These are phyloP conservation scores for Phylloporus sp. DNA, from an alignment of 1,284 basidiomycete genomes.

Conservation along the genomic window DNA sequence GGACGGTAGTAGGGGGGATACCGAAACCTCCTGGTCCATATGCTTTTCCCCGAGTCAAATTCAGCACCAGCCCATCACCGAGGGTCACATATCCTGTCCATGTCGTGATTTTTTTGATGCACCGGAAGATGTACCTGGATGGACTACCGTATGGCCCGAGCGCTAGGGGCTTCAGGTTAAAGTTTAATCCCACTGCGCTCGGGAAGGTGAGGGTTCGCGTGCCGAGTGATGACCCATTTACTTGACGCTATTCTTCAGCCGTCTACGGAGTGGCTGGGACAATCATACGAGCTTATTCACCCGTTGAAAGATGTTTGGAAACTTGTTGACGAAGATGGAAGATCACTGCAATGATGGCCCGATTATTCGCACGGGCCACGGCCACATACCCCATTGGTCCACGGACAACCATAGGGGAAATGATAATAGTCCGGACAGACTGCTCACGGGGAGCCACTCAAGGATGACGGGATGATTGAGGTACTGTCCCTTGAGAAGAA, in stretches of 20 bases:
- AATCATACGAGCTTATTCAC: constrained; percentile 92
- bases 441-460: no score
- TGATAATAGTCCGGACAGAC: no score
- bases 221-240: background rate
- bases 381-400: no score
- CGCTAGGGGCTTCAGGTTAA: constrained; percentile 60
- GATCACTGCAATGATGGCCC: no score
- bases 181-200: constrained; percentile 73
- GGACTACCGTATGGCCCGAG: constrained; percentile 53
- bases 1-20: constrained; percentile 58
- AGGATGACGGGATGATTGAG: background rate
- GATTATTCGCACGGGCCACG: background rate
- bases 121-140: constrained; percentile 93
- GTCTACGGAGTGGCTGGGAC: constrained; percentile 90
- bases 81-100: constrained; percentile 83
- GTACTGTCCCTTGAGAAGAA: no score
- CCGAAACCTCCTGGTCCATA: background rate
- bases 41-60: constrained; percentile 5
- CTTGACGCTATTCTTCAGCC: constrained; percentile 52
- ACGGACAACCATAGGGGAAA: no score
- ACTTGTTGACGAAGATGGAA: constrained; percentile 36
- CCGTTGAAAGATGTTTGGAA: constrained; percentile 88
- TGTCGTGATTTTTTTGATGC: constrained; percentile 90
- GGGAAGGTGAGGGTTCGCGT: constrained; percentile 65
- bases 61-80: constrained; percentile 68